A percentile compares a stretch with the other conserved stretches of the same genome.
These are phyloP conservation scores for Aspergillus texensis DNA, from an alignment of 2,329 filamentous ascomycete genomes.

Conservation along the genomic window DNA sequence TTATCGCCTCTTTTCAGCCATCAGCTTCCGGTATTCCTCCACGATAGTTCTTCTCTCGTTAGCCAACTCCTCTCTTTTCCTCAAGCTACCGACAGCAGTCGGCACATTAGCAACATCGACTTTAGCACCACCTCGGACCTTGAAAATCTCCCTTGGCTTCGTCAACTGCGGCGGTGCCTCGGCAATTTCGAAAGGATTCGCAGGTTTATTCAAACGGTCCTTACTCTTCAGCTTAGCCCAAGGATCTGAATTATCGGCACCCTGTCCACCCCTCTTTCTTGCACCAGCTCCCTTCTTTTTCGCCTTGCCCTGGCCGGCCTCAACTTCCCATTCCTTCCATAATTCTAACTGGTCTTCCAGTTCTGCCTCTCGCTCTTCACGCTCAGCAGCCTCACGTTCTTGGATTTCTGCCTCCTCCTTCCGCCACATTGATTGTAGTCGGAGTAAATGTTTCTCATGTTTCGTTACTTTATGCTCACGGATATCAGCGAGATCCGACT, in stretches of 20 bases:
- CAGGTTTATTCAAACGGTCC: constrained; percentile 36
- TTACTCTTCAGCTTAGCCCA: constrained; percentile 74
- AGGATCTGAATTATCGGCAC: constrained; percentile 69
- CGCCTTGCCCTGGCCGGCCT: constrained; percentile 53
- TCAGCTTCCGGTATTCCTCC: constrained; percentile 71
- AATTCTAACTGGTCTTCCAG: constrained; percentile 65
- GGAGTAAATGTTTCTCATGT: constrained; percentile 77
- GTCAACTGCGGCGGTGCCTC: constrained; percentile 76
- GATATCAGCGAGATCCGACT: constrained; percentile 31
- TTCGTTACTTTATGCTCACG: constrained; percentile 69
- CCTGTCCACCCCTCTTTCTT: constrained; percentile 45
- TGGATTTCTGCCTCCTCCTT: constrained; percentile 58
- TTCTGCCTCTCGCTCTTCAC: constrained; percentile 65
- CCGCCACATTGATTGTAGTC: constrained; percentile 62
- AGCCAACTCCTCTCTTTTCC: constrained; percentile 73
- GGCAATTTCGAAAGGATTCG: constrained; percentile 57
- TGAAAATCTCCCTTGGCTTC: constrained; percentile 64
- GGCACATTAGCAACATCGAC: constrained; percentile 72
- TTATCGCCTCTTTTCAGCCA: constrained; percentile 56
- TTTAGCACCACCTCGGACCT: constrained; percentile 64
- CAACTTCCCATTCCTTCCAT: constrained; percentile 64
- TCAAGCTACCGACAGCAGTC: constrained; percentile 69
- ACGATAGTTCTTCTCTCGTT: constrained; percentile 70
- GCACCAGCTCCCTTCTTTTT: constrained; percentile 49
- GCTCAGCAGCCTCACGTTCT: constrained; percentile 77